A percentile compares a stretch with the other conserved stretches of the same genome.
Conservation (phyloP, 805 yeast genomes). For the Cyberlindnera mycetangii region DNA sequence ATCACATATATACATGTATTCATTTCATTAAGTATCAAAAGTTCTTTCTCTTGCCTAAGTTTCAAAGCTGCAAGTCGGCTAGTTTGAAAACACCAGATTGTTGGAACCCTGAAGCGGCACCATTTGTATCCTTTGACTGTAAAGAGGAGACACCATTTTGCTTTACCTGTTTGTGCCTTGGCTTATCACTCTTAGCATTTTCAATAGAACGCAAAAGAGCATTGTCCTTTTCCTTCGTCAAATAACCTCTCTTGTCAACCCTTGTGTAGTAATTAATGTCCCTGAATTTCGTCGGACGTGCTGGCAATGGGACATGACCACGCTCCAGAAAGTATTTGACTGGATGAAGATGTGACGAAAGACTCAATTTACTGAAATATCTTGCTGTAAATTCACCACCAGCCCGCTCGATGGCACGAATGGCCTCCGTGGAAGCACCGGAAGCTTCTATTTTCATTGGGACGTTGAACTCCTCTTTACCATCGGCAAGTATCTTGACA, state of each 20-base stretch:
- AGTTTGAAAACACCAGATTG: constrained; percentile 25
- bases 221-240: constrained; percentile 38
- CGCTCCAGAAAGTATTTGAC: constrained; percentile 61
- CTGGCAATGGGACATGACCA: constrained; percentile 79
- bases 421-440: constrained; percentile 73
- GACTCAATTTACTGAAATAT: constrained; percentile 64
- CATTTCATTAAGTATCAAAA: background rate
- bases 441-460: constrained; percentile 80
- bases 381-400: constrained; percentile 76
- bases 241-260: constrained; percentile 72
- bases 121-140: constrained; percentile 17
- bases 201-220: constrained; percentile 24
- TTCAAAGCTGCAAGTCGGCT: constrained; percentile 22
- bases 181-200: constrained; percentile 17
- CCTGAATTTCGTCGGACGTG: constrained; percentile 82
- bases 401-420: constrained; percentile 62
- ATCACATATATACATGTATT: constrained; percentile 8
- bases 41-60: background rate
- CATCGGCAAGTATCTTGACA: constrained; percentile 74
- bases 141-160: constrained; percentile 8
- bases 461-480: constrained; percentile 45
- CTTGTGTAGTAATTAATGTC: constrained; percentile 77
- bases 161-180: constrained; percentile 11
- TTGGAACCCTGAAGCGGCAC: constrained; percentile 24
- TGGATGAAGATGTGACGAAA: constrained; percentile 76